phyloP scores from a whole-genome alignment of 2,329 filamentous ascomycete genomes.

The Ustilaginoidea virens region DNA sequence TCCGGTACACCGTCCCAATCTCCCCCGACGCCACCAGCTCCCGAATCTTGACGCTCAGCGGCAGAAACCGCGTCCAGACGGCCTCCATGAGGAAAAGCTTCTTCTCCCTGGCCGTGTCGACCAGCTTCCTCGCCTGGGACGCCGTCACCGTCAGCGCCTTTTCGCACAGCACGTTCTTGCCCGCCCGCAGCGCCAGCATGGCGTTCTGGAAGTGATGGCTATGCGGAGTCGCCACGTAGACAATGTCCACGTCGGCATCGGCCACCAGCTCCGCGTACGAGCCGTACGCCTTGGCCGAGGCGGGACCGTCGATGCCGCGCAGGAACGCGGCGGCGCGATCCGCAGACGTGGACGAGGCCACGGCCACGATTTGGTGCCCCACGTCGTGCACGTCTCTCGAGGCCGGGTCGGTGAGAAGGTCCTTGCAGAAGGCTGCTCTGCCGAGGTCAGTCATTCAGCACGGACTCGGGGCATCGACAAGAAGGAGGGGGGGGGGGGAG shows the following conservation, averaged over 20 bases:
- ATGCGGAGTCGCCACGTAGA: slow-evolving; percentile 84
- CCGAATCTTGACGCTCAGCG: slow-evolving; percentile 60
- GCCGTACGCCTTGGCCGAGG: slow-evolving; percentile 56
- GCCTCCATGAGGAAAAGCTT: slow-evolving; percentile 70
- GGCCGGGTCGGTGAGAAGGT: slow-evolving; percentile 60
- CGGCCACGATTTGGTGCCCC: slow-evolving; percentile 62
- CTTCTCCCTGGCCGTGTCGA: slow-evolving; percentile 57
- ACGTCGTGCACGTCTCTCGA: slow-evolving; percentile 56
- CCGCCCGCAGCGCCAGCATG: slow-evolving; percentile 67
- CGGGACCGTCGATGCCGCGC: slow-evolving; percentile 50
- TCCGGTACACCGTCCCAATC: slow-evolving; percentile 46
- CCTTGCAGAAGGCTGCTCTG: slow-evolving; percentile 50
- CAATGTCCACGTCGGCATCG: slow-evolving; percentile 65
- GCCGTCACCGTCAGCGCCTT: slow-evolving; percentile 82
- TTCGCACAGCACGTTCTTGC: slow-evolving; percentile 82
- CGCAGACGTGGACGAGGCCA: slow-evolving; percentile 61
- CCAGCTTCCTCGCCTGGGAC: slow-evolving; percentile 56
- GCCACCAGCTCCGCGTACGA: slow-evolving; percentile 70
- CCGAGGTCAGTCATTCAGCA: not conserved
- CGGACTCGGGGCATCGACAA: not conserved
- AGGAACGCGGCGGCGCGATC: slow-evolving; percentile 60
- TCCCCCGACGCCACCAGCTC: slow-evolving; percentile 42
- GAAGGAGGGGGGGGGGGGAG: not conserved
- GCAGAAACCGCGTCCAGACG: slow-evolving; percentile 84
- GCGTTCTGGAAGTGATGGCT: slow-evolving; percentile 87